A percentile compares a stretch with the other conserved stretches of the same genome.
Evolutionary conservation across 2,329 filamentous ascomycete genomes (phyloP).

Genomic region (Emmonsiellopsis sp.): DNA sequence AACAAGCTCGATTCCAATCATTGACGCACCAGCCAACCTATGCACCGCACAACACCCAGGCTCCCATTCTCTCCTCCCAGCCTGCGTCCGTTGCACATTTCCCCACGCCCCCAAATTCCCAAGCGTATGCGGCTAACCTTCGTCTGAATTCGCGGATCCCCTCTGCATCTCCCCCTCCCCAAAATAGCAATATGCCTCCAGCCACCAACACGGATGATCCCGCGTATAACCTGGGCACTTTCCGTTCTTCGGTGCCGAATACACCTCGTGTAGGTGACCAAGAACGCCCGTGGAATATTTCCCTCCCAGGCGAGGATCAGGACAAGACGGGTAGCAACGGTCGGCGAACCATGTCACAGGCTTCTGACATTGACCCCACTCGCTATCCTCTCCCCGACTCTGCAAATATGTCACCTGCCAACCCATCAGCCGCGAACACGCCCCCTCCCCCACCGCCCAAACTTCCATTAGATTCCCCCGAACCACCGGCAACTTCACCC

Average conservation of each 20-base stretch:
- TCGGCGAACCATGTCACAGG: background rate
- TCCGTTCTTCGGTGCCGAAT: slow-evolving; percentile 19
- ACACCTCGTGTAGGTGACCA: slow-evolving; percentile 26
- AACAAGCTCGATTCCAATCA: no score
- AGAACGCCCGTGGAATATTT: slow-evolving; percentile 27
- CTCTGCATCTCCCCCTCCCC: slow-evolving; percentile 17
- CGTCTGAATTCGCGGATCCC: slow-evolving; percentile 30
- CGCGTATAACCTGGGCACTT: slow-evolving; percentile 23
- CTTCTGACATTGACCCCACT: background rate
- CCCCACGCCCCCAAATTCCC: no score
- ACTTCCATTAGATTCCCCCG: background rate
- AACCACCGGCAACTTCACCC: background rate
- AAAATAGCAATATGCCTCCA: slow-evolving; percentile 15
- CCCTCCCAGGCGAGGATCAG: slow-evolving; percentile 19
- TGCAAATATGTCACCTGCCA: background rate
- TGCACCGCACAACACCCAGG: no score
- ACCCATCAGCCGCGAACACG: background rate
- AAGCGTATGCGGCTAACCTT: slow-evolving; percentile 20
- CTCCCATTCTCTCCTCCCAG: no score
- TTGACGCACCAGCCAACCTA: no score
- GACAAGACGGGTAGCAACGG: background rate
- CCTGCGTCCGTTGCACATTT: no score
- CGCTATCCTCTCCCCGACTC: slow-evolving; percentile 5
- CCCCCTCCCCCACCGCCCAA: slow-evolving; percentile 6
- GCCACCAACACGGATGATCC: slow-evolving; percentile 16